Conservation (phyloP, 805 yeast genomes). For the Brettanomyces naardenensis region DNA sequence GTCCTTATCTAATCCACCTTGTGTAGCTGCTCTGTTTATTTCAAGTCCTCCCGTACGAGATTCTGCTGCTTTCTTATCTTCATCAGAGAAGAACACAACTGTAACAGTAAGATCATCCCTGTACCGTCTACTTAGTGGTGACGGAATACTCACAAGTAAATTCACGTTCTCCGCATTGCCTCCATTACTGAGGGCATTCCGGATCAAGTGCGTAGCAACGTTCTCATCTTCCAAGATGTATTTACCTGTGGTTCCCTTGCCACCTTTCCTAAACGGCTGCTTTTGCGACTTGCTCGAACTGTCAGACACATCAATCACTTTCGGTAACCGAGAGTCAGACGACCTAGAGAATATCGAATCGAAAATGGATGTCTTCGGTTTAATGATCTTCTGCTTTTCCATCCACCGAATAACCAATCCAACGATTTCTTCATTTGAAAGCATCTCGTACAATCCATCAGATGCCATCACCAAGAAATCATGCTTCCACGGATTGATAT, state of each 20-base stretch:
- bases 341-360: conserved; percentile 31
- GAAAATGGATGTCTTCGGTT: conserved; percentile 36
- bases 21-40: conserved; percentile 48
- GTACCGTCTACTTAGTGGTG: conserved; percentile 84
- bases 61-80: conserved; percentile 45
- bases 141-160: conserved; percentile 83
- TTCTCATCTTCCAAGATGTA: conserved; percentile 74
- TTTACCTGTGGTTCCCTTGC: conserved; percentile 23
- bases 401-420: conserved; percentile 92
- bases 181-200: conserved; percentile 85
- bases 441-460: conserved; percentile 89
- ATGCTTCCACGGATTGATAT: conserved; percentile 59
- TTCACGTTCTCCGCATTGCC: conserved; percentile 84
- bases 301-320: conserved; percentile 53
- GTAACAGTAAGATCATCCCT: conserved; percentile 96
- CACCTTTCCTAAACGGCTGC: conserved; percentile 60
- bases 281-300: conserved; percentile 53
- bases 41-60: conserved; percentile 43
- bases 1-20: conserved; percentile 39
- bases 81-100: conserved; percentile 68
- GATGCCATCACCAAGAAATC: conserved; percentile 89
- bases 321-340: conserved; percentile 42
- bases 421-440: conserved; percentile 87
- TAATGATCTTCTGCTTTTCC: conserved; percentile 59
- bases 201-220: conserved; percentile 84